Percentiles rank a stretch among this genome's conserved stretches.
phyloP scores from a whole-genome alignment of 2,329 filamentous ascomycete species.

The Chaetothyriales sp. region DNA sequence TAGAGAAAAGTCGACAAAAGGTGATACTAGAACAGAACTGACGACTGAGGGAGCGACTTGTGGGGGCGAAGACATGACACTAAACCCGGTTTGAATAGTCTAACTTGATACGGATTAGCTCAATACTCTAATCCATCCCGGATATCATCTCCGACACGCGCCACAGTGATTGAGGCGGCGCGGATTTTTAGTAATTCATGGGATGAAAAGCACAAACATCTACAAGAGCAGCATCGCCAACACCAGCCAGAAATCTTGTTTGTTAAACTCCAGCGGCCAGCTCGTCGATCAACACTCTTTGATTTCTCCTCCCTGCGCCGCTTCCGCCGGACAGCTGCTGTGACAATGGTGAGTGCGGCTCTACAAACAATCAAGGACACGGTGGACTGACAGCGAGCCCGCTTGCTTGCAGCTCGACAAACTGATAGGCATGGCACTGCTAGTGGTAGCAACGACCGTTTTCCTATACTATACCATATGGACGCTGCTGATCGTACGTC shows the following conservation, averaged over 20 bases:
- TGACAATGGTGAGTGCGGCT: not conserved
- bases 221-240: not conserved
- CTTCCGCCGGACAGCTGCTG: not conserved
- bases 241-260: not conserved
- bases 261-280: not conserved
- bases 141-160: not conserved
- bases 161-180: not conserved
- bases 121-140: too few species aligned
- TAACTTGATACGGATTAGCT: too few species aligned
- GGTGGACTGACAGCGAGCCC: not conserved
- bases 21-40: too few species aligned
- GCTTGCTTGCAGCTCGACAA: conserved; percentile 61
- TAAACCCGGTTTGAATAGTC: too few species aligned
- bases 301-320: not conserved
- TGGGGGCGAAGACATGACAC: too few species aligned
- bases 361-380: not conserved
- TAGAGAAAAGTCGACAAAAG: not conserved
- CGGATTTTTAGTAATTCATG: too few species aligned
- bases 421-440: conserved; percentile 61
- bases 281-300: not conserved
- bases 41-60: too few species aligned
- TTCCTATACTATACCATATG: conserved; percentile 93
- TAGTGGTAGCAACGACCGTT: conserved; percentile 55
- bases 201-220: too few species aligned
- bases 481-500: conserved; percentile 83